phyloP scores from a whole-genome alignment of 495 filamentous ascomycete genomes.

The Lophium mytilinum region DNA sequence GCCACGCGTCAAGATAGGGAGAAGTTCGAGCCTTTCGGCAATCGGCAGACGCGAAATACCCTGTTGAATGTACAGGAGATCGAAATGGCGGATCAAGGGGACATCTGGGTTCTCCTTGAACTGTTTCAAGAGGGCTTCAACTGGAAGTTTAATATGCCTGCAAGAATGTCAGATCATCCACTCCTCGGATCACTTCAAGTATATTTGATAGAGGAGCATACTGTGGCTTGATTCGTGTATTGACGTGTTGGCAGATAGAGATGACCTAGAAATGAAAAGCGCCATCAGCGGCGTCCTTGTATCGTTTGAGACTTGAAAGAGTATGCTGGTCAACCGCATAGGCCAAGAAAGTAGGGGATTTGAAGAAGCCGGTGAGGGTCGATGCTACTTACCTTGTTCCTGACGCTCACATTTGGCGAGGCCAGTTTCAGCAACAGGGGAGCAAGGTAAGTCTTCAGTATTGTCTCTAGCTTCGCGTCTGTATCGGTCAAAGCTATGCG shows the following conservation, averaged over 20 bases:
- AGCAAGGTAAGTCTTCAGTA: constrained; percentile 70
- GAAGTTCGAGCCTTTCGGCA: constrained; percentile 57
- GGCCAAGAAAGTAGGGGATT: no score
- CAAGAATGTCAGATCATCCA: constrained; percentile 22
- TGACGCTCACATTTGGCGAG: constrained; percentile 70
- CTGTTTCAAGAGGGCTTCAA: constrained; percentile 73
- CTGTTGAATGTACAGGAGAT: constrained; percentile 81
- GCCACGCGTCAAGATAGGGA: constrained; percentile 64
- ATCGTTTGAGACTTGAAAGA: not conserved
- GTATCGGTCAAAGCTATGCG: constrained; percentile 76
- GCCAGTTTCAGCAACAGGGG: constrained; percentile 76
- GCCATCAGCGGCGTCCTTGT: constrained; percentile 19
- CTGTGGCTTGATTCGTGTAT: constrained; percentile 57
- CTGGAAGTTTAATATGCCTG: constrained; percentile 67
- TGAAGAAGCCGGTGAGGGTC: not conserved
- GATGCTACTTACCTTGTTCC: constrained; percentile 60
- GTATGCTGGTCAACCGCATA: not conserved
- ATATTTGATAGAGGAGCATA: constrained; percentile 19
- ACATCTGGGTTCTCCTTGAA: constrained; percentile 67
- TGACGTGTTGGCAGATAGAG: constrained; percentile 72
- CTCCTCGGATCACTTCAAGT: not conserved
- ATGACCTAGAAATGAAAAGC: constrained; percentile 44
- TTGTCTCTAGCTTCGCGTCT: constrained; percentile 68
- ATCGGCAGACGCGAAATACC: constrained; percentile 60
- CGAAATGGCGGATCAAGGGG: constrained; percentile 75